Evolutionary conservation across 257 asterid genomes (phyloP).

Genomic region (Nicotiana knightiana): DNA sequence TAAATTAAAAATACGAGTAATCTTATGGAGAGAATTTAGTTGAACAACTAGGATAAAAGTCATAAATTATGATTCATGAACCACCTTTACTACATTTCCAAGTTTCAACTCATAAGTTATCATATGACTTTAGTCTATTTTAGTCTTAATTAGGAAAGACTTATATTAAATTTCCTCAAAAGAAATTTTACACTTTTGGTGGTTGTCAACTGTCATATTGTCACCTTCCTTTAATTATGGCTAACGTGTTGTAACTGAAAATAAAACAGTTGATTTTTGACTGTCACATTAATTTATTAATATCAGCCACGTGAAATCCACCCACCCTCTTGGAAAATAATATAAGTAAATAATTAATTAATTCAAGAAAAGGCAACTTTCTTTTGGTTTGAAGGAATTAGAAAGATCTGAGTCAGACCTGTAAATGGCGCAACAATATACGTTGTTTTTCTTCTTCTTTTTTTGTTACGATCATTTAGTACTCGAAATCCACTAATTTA

Average conservation of each 20-base stretch:
- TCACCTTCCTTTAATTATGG: neutral
- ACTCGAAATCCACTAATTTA: too few relatives aligned
- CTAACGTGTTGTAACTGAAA: constrained; percentile 8
- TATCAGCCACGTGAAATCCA: neutral
- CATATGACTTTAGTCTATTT: neutral
- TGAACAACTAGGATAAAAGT: neutral
- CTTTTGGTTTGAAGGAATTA: neutral
- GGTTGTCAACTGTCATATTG: neutral
- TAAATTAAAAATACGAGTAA: neutral
- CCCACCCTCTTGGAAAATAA: neutral
- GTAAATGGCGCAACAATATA: neutral
- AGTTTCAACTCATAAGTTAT: constrained; percentile 1
- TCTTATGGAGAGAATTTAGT: neutral
- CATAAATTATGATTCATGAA: too few relatives aligned
- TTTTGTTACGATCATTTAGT: too few relatives aligned
- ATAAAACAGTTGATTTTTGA: constrained; percentile 1
- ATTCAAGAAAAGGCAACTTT: neutral
- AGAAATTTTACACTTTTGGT: neutral
- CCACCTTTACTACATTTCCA: constrained; percentile 5
- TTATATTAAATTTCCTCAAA: neutral
- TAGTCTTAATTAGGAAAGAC: neutral
- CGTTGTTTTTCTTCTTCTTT: neutral
- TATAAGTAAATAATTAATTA: neutral
- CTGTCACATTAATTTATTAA: neutral
- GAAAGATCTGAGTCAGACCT: neutral